Evolutionary conservation across 2,329 filamentous ascomycete species (phyloP).

Genomic region (Basipetospora chlamydospora): DNA sequence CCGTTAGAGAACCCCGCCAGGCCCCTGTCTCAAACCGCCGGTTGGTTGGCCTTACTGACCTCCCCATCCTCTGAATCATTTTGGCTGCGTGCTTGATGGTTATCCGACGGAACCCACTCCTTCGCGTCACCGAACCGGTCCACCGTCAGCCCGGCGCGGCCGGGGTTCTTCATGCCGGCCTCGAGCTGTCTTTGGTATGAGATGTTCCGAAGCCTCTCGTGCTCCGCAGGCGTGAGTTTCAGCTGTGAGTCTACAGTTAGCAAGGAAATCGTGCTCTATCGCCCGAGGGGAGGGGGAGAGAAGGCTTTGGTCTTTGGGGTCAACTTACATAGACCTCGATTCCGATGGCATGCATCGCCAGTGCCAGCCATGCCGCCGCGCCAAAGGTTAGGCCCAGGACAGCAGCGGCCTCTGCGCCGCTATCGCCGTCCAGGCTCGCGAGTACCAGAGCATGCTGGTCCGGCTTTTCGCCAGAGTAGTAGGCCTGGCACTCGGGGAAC

Average conservation of each 20-base stretch:
- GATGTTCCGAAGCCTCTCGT: constrained; percentile 36
- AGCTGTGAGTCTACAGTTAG: constrained; percentile 19
- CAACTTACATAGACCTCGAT: constrained; percentile 31
- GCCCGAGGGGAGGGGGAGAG: background rate
- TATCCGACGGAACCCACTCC: constrained; percentile 3
- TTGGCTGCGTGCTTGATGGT: too few relatives aligned
- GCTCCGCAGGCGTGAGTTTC: constrained; percentile 36
- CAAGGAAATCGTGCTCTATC: background rate
- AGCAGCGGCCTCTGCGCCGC: constrained; percentile 20
- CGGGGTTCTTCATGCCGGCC: constrained; percentile 34
- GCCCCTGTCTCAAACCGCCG: too few relatives aligned
- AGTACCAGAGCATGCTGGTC: constrained; percentile 12
- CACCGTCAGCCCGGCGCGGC: constrained; percentile 27
- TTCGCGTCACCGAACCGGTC: constrained; percentile 23
- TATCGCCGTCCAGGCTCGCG: constrained; percentile 16
- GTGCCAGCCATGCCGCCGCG: constrained; percentile 35
- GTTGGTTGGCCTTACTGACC: too few relatives aligned
- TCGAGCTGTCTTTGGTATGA: constrained; percentile 41
- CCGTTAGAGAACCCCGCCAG: too few relatives aligned
- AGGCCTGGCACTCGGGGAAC: constrained; percentile 31
- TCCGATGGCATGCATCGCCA: constrained; percentile 33
- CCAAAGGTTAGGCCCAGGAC: constrained; percentile 34
- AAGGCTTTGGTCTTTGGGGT: constrained; percentile 8
- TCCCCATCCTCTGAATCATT: too few relatives aligned
- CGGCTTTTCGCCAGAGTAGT: constrained; percentile 13